Conservation (phyloP, 2,329 filamentous ascomycete genomes). For the Ophiocordyceps camponoti-floridani region DNA sequence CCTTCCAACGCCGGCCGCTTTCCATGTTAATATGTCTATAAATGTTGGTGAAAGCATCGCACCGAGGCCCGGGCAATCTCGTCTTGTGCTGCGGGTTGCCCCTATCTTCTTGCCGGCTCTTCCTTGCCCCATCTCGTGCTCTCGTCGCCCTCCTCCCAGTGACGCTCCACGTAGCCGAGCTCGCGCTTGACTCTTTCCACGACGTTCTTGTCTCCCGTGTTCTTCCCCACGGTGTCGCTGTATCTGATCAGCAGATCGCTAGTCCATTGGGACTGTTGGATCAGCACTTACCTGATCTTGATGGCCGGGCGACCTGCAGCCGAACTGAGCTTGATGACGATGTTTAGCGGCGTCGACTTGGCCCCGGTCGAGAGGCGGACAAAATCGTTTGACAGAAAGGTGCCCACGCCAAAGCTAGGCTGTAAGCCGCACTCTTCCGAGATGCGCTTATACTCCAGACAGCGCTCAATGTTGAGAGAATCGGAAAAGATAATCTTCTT, state of each 20-base stretch:
- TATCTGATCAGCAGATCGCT: constrained; percentile 4
- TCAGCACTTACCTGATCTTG: constrained; percentile 49
- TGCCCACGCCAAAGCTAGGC: constrained; percentile 85
- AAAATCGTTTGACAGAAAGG: constrained; percentile 93
- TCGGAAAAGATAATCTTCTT: constrained; percentile 95
- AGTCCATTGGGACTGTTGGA: neutral
- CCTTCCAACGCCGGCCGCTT: neutral
- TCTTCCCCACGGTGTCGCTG: constrained; percentile 76
- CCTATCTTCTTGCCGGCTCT: constrained; percentile 4
- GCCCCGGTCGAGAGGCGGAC: constrained; percentile 49
- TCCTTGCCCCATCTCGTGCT: constrained; percentile 59
- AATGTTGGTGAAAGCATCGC: neutral
- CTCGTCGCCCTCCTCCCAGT: constrained; percentile 75
- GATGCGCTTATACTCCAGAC: constrained; percentile 73
- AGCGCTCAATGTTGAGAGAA: constrained; percentile 78
- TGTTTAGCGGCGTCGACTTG: constrained; percentile 86
- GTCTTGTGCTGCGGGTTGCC: constrained; percentile 5
- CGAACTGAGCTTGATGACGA: constrained; percentile 91
- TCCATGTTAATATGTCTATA: neutral
- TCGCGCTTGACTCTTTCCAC: constrained; percentile 71
- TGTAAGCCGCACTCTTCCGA: constrained; percentile 68
- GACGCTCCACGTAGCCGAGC: constrained; percentile 71
- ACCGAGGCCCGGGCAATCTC: no score
- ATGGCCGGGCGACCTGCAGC: constrained; percentile 67
- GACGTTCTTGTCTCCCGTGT: constrained; percentile 68